Conservation (phyloP, 768 basidiomycete genomes). For the Calocybe indica region DNA sequence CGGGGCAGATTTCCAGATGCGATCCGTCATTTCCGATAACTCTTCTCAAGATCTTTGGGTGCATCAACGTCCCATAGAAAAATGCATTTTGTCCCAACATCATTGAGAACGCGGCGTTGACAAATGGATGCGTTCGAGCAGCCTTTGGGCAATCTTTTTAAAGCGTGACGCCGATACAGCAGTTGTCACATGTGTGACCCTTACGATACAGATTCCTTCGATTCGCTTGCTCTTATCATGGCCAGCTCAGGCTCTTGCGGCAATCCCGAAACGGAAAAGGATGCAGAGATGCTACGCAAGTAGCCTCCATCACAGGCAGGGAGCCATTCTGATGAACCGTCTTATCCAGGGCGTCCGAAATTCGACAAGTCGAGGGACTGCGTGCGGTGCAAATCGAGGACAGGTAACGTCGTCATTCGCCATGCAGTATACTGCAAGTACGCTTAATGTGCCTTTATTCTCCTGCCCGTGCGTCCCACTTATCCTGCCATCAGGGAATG, state of each 20-base stretch:
- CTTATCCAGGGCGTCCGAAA: constrained; percentile 48
- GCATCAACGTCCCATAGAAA: constrained; percentile 90
- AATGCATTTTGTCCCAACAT: constrained; percentile 39
- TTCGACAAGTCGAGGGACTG: constrained; percentile 65
- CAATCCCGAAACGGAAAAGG: constrained; percentile 52
- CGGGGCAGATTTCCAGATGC: constrained; percentile 64
- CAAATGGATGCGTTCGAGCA: neutral
- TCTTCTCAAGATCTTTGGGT: constrained; percentile 72
- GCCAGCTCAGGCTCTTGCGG: constrained; percentile 54
- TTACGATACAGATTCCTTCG: neutral
- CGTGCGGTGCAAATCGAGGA: constrained; percentile 65
- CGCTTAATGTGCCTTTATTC: constrained; percentile 12
- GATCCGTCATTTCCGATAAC: constrained; percentile 69
- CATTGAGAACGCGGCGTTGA: neutral
- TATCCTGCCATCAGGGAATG: constrained; percentile 40
- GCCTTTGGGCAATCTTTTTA: too few relatives aligned
- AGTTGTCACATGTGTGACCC: too few relatives aligned
- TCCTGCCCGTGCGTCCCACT: neutral
- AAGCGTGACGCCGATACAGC: too few relatives aligned
- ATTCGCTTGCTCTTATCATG: constrained; percentile 8
- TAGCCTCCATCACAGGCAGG: neutral
- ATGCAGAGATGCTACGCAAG: constrained; percentile 67
- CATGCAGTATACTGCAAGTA: constrained; percentile 87
- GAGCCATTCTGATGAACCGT: constrained; percentile 1
- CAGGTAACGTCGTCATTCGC: constrained; percentile 66